Percentiles rank a stretch among this genome's conserved stretches.
Conservation (phyloP, 1,284 basidiomycete species). For the Meira miltonrushii region DNA sequence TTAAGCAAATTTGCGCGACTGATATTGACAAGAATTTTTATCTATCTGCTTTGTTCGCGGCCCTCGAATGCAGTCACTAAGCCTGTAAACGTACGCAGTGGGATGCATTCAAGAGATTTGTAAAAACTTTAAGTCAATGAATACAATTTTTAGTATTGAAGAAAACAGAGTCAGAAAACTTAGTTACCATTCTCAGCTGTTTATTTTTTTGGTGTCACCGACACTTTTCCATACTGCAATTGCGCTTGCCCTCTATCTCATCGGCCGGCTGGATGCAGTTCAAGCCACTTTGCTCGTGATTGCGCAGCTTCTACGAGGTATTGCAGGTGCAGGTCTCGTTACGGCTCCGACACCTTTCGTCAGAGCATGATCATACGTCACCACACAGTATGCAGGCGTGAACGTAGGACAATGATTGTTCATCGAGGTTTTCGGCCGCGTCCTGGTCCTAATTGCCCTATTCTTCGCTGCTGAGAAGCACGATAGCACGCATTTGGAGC, state of each 20-base stretch:
- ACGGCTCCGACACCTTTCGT: constrained; percentile 53
- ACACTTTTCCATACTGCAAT: not conserved
- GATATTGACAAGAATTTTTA: too few relatives aligned
- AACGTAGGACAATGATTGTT: constrained; percentile 41
- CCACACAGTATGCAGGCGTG: constrained; percentile 50
- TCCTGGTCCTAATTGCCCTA: constrained; percentile 54
- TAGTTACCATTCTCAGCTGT: too few relatives aligned
- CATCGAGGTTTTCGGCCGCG: constrained; percentile 55
- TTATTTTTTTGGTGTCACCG: too few relatives aligned
- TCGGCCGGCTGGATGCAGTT: constrained; percentile 54
- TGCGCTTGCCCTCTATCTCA: constrained; percentile 52
- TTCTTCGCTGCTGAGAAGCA: constrained; percentile 57
- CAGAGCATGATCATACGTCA: constrained; percentile 49
- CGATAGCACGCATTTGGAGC: constrained; percentile 46
- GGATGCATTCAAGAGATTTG: too few relatives aligned
- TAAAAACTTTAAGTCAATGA: too few relatives aligned
- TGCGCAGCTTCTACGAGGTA: constrained; percentile 55
- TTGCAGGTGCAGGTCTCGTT: constrained; percentile 55
- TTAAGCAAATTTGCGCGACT: too few relatives aligned
- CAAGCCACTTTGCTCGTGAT: constrained; percentile 54
- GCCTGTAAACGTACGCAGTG: too few relatives aligned
- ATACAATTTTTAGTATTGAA: too few relatives aligned
- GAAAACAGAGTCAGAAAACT: too few relatives aligned
- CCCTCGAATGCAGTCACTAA: too few relatives aligned
- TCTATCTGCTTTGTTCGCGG: too few relatives aligned